Base-by-base conservation (phyloP, 148 eudicot species). In the Rhododendron vialii region DNA sequence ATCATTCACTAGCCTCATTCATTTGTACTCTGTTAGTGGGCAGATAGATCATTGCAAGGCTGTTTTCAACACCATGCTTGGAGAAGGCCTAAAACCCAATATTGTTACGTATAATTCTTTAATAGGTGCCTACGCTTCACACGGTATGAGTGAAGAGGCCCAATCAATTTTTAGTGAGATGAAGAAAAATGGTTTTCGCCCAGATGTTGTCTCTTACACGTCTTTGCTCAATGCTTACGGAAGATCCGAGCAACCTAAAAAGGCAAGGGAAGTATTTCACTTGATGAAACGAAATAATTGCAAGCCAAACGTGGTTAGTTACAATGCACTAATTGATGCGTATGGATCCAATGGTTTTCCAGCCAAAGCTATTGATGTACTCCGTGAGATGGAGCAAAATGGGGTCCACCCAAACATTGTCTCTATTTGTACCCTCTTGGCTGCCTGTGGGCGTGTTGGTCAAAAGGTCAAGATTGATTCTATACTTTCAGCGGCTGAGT, bases 271-370 rank as follows among this genome's bases (percentile, higher is more conserved):
- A 90, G 87, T 88, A 85, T 95, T 95, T 88, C 82, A 96, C 80
- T 45, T 88, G 91, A 94, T 96, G 93, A 92, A 90, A 86, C 85
- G 73, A 36, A 92, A 93, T 71, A 89, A 92, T 38, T 89, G 91
- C 87, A 96, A 94, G 90, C 99, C 98, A 55, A 95, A 95, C 89
- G n/a, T 96, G 81, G 94, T 96, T 35, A 92, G 87, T 90, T 96
- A 92, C 82, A 96, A 96, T 92, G 98, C 98, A 15, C 93, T 96
- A 33, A 95, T 96, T 84, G 96, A 96, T 89, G 98, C 99, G n/a
- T 95, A 91, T 87, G 98, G 98, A 86, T 93, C 99, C 76, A 96
- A 89, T 86, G 96, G 98, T 45, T 78, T 86, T 88, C 88, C 94
- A 86, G 90, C 93, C 59, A 93, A 96, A 88, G 98, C 99, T 67